Base-by-base conservation (phyloP, 2,329 filamentous ascomycete species). In the Botrytis tulipae region DNA sequence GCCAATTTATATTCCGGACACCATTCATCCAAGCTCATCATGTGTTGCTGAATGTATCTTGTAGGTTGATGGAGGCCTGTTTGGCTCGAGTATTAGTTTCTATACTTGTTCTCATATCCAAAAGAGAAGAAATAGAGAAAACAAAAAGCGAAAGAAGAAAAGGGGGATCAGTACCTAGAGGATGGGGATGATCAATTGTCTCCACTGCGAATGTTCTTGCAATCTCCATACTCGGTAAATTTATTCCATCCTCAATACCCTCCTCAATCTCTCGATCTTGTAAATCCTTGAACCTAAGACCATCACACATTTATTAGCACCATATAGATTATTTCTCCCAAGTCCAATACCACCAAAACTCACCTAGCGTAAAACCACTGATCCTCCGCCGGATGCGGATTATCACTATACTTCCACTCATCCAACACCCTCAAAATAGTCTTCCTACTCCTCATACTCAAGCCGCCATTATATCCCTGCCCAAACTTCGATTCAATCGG, bases 371-470 rank as follows among this genome's bases (percentile, higher is more conserved):
- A 79, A 73, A 73, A 81, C 78, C 78, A 81, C 70, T 80, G 79
- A 73, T 80, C 80, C 73, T 81, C 79, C 63, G 78, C 78, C 14
- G 66, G 54, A 70, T 76, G 76, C 54, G 75, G 65, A 54, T 78
- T 76, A 60, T 75, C 71, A 46, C 75, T 73, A 76, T 78, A 78
- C 65, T 77, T 74, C 78, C 72, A 82, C 71, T 74, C 76, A 42
- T 75, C 76, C 72, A 79, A 80, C 77, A 80, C 72, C 18, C 76
- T 71, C 62, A 84, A 71, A 54, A 81, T 81, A 68, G 78, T 80
- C 40, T 75, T 78, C 54, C 82, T 78, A 76, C 81, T 83, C 74
- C 82, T 80, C 73, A 84, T 77, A 25, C 79, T 81, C 67, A 84
- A 76, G 0, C 82, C 82, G 18, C 82, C 82, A 75, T 83, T 83